Base-by-base conservation (phyloP, 2,329 filamentous ascomycete species). In the Botrytis squamosa region DNA sequence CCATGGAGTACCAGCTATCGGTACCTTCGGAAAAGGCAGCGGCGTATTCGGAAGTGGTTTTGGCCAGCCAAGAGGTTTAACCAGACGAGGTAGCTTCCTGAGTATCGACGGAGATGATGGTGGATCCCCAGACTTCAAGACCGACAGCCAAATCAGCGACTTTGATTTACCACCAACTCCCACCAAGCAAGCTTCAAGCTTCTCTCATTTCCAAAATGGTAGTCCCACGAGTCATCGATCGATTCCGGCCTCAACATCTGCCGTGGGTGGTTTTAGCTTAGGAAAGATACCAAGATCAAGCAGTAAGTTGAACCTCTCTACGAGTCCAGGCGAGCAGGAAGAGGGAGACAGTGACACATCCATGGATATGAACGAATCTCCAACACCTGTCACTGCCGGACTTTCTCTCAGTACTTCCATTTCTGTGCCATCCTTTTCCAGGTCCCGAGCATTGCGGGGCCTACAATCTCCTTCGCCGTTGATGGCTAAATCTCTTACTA, bases 141-240 rank as follows among this genome's bases (percentile, higher is more conserved):
- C 87, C 77, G 88, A 90, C 73, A 87, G 85, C 76, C 89, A 91
- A 77, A 82, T 84, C 8, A 86, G 87, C 71, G 93, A 95, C 74
- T 86, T 84, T 57, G 94, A 97, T 68, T 85, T 95, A 73, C 95
- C 95, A n/a, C 95, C 95, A 1, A 99, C 96, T 1, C 96, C 96
- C 0, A 98, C 96, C 0, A 98, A 97, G 82, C 89, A 89, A 77
- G 82, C 84, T 81, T 74, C 83, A 83, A 72, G 84, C 82, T 59
- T 77, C 63, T 67, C 74, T 22, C 71, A 68, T 25, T 52, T 64
- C 49, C 74, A 78, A 33, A 77, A 77, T 69, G 80, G 79, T 22
- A 81, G 80, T 70, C 80, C 80, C 9, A 80, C 78, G 60, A 77
- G 75, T 57, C 76, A 79, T 69, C 75, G 79, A 71, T 77, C 74